Percentiles rank a stretch among this genome's conserved stretches.
These are phyloP conservation scores for Pseudonitzschia pungens DNA, from an alignment of 108 stramenopile species.

Conservation along the genomic window DNA sequence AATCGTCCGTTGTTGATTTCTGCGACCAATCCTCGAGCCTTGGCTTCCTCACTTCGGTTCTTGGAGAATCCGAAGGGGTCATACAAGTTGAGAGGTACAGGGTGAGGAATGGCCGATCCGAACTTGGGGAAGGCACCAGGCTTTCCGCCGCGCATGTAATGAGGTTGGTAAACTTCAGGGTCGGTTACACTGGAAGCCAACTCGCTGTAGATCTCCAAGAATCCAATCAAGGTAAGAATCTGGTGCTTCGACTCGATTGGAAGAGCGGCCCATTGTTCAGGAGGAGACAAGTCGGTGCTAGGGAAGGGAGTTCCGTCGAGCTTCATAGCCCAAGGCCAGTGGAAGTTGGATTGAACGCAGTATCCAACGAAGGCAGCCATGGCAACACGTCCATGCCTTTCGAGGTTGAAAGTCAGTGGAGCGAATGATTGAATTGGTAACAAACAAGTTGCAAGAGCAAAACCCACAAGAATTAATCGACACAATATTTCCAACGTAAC, in stretches of 20 bases:
- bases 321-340: conserved; percentile 64
- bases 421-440: too few relatives aligned
- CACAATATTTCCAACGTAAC: too few relatives aligned
- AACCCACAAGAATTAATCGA: too few relatives aligned
- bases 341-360: conserved; percentile 71
- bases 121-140: conserved; percentile 70
- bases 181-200: conserved; percentile 41
- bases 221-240: conserved; percentile 81
- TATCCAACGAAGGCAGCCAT: conserved; percentile 64
- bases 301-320: conserved; percentile 44
- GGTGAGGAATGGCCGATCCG: conserved; percentile 60
- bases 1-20: conserved; percentile 81
- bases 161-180: conserved; percentile 6
- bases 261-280: conserved; percentile 83
- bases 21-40: conserved; percentile 50
- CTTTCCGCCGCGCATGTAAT: conserved; percentile 72
- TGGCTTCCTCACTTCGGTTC: conserved; percentile 58
- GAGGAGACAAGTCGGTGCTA: conserved; percentile 40
- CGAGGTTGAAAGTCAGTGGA: too few relatives aligned
- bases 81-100: conserved; percentile 74
- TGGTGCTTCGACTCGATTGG: conserved; percentile 81
- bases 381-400: conserved; percentile 66
- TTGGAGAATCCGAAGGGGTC: conserved; percentile 71
- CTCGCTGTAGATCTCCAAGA: conserved; percentile 80
- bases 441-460: too few relatives aligned